Conservation (phyloP, 495 filamentous ascomycete genomes). For the Penicillium malachiteum region DNA sequence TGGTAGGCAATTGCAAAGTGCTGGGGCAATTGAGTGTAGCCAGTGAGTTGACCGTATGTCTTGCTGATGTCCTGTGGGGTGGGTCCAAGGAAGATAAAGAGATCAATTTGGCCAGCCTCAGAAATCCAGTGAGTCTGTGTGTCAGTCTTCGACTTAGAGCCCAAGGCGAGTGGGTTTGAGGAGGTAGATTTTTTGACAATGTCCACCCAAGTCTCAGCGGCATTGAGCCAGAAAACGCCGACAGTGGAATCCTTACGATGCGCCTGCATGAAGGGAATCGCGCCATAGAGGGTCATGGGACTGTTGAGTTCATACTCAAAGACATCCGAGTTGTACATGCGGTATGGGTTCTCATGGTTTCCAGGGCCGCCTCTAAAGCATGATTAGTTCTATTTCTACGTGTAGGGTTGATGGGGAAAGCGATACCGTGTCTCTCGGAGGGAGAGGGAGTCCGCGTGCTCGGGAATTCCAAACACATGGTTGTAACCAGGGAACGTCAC, state of each 20-base stretch:
- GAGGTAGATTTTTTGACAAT: constrained; percentile 77
- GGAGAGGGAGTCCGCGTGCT: constrained; percentile 84
- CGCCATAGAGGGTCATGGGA: constrained; percentile 96
- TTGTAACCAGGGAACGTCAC: constrained; percentile 89
- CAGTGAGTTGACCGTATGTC: constrained; percentile 87
- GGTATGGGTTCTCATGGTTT: constrained; percentile 88
- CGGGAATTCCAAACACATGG: constrained; percentile 92
- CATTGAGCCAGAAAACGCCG: constrained; percentile 98
- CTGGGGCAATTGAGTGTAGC: constrained; percentile 86
- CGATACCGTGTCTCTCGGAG: constrained; percentile 77
- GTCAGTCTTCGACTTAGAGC: constrained; percentile 62
- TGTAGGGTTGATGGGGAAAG: neutral
- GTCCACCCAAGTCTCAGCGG: constrained; percentile 96
- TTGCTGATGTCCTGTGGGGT: constrained; percentile 76
- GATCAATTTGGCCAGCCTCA: constrained; percentile 82
- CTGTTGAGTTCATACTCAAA: constrained; percentile 97
- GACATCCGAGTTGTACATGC: constrained; percentile 92
- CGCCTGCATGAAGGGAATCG: constrained; percentile 96
- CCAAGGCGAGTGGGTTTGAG: constrained; percentile 74
- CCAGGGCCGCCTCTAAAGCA: constrained; percentile 66
- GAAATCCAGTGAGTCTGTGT: constrained; percentile 98
- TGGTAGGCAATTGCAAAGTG: constrained; percentile 92
- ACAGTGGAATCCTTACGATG: constrained; percentile 91
- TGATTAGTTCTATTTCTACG: constrained; percentile 16
- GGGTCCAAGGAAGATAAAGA: constrained; percentile 92